Evolutionary conservation across 2,329 filamentous ascomycete species (phyloP).

Genomic region (Aspergillus sp.): DNA sequence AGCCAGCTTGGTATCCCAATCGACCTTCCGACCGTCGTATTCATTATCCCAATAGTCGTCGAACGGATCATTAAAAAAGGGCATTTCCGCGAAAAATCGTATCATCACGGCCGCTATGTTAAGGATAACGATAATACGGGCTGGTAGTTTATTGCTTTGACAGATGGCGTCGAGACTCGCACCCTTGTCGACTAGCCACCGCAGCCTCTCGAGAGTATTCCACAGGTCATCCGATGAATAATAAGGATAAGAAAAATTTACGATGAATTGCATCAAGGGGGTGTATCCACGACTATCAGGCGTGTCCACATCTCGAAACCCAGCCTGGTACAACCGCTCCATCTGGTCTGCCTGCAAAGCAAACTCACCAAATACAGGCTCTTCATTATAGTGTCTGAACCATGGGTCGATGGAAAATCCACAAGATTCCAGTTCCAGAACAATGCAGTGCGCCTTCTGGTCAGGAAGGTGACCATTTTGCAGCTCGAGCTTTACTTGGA

Average conservation of each 20-base stretch:
- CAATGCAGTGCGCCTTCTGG: no score
- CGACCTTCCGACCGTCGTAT: no score
- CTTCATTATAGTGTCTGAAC: no score
- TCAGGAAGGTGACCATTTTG: no score
- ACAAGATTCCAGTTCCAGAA: no score
- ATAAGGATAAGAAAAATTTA: no score
- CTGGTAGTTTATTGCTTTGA: neutral
- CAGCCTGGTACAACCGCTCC: neutral
- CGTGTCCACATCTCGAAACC: neutral
- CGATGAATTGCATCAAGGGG: neutral
- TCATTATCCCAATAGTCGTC: no score
- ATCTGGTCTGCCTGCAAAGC: fast-evolving
- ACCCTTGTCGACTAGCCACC: neutral
- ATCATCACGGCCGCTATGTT: no score
- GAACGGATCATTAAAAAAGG: no score
- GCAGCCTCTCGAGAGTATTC: neutral
- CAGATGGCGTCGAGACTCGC: neutral
- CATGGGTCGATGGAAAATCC: no score
- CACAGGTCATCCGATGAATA: neutral
- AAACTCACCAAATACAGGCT: neutral
- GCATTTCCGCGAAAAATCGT: neutral
- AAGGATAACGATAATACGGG: neutral
- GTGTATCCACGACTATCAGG: neutral
- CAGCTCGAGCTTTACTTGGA: no score
- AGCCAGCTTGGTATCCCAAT: no score